Evolutionary conservation across 495 filamentous ascomycete species (phyloP).

Genomic region (Cryomyces antarcticus): DNA sequence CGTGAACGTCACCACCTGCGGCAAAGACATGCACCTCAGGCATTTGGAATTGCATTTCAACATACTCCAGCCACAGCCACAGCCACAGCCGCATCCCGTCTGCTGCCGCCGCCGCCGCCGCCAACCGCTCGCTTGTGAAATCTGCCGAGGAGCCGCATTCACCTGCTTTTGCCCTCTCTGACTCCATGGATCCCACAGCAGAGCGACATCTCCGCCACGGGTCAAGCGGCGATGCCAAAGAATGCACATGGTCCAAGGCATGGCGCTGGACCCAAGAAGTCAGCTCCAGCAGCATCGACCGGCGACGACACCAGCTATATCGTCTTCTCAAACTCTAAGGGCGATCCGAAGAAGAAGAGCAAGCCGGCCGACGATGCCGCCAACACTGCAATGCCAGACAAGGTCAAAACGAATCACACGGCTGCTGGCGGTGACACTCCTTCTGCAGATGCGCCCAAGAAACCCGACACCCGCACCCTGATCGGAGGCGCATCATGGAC

Average conservation of each 20-base stretch:
- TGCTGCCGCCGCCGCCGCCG: no score
- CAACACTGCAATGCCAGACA: conserved; percentile 1
- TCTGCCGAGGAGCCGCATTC: no score
- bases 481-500: conserved; percentile 96
- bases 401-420: conserved; percentile 2
- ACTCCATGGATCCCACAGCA: no score
- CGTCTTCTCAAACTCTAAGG: conserved; percentile 45
- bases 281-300: conserved; percentile 5
- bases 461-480: conserved; percentile 63
- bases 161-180: no score
- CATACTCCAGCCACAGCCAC: no score
- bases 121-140: no score
- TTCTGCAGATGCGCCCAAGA: conserved; percentile 40
- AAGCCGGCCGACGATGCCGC: conserved; percentile 12
- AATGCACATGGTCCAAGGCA: conserved; percentile 15
- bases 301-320: conserved; percentile 40
- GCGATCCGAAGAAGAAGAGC: conserved; percentile 26
- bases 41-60: no score
- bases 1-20: no score
- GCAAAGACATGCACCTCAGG: no score
- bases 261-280: conserved; percentile 10
- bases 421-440: conserved; percentile 14
- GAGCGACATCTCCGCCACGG: background rate
- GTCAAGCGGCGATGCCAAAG: conserved; percentile 5
- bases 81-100: no score